These are phyloP conservation scores for Hanseniaspora guilliermondii DNA, from an alignment of 805 yeast genomes.

Conservation along the genomic window DNA sequence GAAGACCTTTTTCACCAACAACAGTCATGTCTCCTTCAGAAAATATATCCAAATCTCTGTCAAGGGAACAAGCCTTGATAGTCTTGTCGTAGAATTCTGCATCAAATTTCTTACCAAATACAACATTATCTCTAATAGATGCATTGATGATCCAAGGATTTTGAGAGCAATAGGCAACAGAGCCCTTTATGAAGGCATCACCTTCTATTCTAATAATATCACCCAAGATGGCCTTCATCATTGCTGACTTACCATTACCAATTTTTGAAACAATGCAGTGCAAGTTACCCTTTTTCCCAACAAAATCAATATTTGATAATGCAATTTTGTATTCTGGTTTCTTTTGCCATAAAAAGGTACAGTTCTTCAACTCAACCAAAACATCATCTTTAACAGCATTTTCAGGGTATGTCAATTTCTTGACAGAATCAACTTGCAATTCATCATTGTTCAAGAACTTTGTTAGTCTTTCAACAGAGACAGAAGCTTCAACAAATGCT, in stretches of 20 bases:
- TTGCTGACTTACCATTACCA: slow-evolving; percentile 80
- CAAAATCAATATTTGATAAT: slow-evolving; percentile 47
- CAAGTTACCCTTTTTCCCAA: slow-evolving; percentile 61
- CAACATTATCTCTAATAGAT: slow-evolving; percentile 75
- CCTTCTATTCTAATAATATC: slow-evolving; percentile 71
- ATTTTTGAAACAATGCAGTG: slow-evolving; percentile 82
- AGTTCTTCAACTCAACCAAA: slow-evolving; percentile 48
- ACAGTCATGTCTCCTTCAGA: slow-evolving; percentile 85
- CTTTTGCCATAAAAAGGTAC: slow-evolving; percentile 69
- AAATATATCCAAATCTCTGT: slow-evolving; percentile 61
- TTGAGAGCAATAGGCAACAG: slow-evolving; percentile 81
- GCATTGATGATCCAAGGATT: slow-evolving; percentile 97
- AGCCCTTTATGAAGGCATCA: slow-evolving; percentile 56
- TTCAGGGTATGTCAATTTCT: slow-evolving; percentile 29
- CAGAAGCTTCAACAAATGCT: slow-evolving; percentile 76
- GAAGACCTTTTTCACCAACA: slow-evolving; percentile 95
- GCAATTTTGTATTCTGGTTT: slow-evolving; percentile 59
- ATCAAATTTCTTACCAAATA: slow-evolving; percentile 80
- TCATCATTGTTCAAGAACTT: slow-evolving; percentile 65
- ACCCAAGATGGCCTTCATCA: slow-evolving; percentile 69
- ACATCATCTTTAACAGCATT: slow-evolving; percentile 52
- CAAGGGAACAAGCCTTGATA: slow-evolving; percentile 76
- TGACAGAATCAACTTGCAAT: slow-evolving; percentile 64
- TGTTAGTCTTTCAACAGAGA: slow-evolving; percentile 62
- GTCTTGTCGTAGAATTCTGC: slow-evolving; percentile 69